Percentiles rank a stretch among this genome's conserved stretches.
Evolutionary conservation across 768 basidiomycete species (phyloP).

Genomic region (Paxillus rubicundulus): DNA sequence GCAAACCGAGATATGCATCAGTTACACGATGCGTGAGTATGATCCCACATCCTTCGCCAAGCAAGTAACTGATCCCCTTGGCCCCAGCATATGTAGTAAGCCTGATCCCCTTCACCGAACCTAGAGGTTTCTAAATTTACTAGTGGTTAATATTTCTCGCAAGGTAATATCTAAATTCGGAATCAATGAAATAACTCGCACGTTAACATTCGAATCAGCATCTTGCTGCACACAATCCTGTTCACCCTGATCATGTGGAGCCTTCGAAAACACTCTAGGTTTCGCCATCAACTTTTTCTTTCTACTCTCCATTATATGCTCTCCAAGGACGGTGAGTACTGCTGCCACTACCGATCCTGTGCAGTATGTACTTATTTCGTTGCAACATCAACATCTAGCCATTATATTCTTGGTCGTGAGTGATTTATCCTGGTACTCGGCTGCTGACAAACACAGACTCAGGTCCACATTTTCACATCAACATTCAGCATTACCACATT

Average conservation of each 20-base stretch:
- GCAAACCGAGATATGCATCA: background rate
- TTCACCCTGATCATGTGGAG: conserved; percentile 9
- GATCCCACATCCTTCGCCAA: background rate
- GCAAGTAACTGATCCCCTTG: background rate
- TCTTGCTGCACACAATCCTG: background rate
- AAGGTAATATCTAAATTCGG: background rate
- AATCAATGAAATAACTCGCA: background rate
- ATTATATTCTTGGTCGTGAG: background rate
- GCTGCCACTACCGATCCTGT: background rate
- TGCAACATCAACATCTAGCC: background rate
- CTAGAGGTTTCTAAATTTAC: background rate
- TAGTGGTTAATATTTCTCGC: background rate
- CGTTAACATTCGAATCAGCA: background rate
- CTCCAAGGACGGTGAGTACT: conserved; percentile 6
- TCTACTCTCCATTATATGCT: conserved; percentile 2
- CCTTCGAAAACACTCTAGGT: conserved; percentile 2
- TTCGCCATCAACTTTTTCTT: background rate
- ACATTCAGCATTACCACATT: background rate
- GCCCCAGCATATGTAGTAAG: background rate
- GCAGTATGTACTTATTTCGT: background rate
- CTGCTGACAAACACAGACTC: background rate
- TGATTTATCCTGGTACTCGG: background rate
- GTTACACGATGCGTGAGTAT: background rate
- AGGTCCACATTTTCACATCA: background rate
- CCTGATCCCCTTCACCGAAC: background rate